A percentile compares a stretch with the other conserved stretches of the same genome.
phyloP scores from a whole-genome alignment of 2,329 filamentous ascomycete species.

The Paramyrothecium sp. region DNA sequence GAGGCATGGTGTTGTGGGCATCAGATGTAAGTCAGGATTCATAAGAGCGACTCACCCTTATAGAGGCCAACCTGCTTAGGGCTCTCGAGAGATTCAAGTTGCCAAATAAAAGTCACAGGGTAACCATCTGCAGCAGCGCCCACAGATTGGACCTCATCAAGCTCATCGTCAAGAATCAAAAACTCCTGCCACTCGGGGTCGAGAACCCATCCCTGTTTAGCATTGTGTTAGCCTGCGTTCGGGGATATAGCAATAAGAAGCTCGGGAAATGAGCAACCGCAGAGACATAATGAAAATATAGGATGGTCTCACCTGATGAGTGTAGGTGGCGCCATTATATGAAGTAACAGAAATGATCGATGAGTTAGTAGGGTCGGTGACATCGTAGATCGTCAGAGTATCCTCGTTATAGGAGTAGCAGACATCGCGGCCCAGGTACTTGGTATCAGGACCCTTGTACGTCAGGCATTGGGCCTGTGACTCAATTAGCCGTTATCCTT shows the following conservation, averaged over 20 bases:
- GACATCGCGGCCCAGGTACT: conserved; percentile 44
- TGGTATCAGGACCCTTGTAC: conserved; percentile 47
- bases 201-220: conserved; percentile 40
- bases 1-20: background rate
- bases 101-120: conserved; percentile 47
- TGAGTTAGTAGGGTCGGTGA: conserved; percentile 40
- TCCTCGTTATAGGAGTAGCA: conserved; percentile 55
- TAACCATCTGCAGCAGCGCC: conserved; percentile 37
- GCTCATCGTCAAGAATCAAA: conserved; percentile 47
- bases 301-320: conserved; percentile 38
- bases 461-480: conserved; percentile 42
- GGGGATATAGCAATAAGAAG: background rate
- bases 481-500: background rate
- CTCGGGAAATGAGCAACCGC: background rate
- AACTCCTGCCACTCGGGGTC: conserved; percentile 36
- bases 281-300: background rate
- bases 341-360: conserved; percentile 49
- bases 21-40: background rate
- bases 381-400: conserved; percentile 48
- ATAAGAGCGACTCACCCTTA: conserved; percentile 16
- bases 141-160: conserved; percentile 42
- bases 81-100: conserved; percentile 37
- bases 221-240: background rate
- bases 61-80: conserved; percentile 40
- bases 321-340: conserved; percentile 50